These are phyloP conservation scores for Naganishia randhawae DNA, from an alignment of 768 basidiomycete genomes.

Conservation along the genomic window DNA sequence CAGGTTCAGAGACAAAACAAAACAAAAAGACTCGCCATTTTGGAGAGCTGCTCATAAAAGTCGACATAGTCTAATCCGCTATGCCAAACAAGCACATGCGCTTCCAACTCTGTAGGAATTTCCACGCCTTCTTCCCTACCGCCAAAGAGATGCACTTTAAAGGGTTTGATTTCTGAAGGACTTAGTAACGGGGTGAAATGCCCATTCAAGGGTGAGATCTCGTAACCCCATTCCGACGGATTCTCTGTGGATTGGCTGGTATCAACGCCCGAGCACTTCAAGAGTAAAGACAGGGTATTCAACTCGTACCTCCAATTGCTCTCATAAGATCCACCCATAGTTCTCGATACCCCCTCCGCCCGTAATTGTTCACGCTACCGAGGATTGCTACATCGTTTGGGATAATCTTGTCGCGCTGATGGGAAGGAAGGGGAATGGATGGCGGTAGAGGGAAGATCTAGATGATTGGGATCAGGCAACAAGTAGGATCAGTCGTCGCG, in stretches of 20 bases:
- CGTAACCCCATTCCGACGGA: conserved; percentile 1
- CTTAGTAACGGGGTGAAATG: not conserved
- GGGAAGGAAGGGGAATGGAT: not conserved
- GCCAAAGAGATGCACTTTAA: conserved; percentile 4
- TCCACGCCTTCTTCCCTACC: not conserved
- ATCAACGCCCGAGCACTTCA: not conserved
- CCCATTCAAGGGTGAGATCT: not conserved
- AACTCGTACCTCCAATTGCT: not conserved
- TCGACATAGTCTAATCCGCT: not conserved
- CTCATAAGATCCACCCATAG: not conserved
- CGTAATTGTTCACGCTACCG: not conserved
- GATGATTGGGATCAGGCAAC: no score
- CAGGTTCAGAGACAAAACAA: not conserved
- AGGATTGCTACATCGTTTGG: conserved; percentile 10
- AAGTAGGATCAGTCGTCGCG: no score
- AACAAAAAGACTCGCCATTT: not conserved
- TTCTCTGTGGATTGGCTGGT: not conserved
- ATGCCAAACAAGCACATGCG: not conserved
- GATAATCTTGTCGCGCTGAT: not conserved
- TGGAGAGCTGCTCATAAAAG: not conserved
- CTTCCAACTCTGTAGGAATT: conserved; percentile 2
- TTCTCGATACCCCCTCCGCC: not conserved
- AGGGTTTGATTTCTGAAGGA: not conserved
- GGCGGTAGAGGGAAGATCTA: conserved; percentile 10
- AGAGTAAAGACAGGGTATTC: not conserved